A percentile compares a stretch with the other conserved stretches of the same genome.
These are phyloP conservation scores for Ogataea hybrid DNA, from an alignment of 1,139 yeast genomes.

Conservation along the genomic window DNA sequence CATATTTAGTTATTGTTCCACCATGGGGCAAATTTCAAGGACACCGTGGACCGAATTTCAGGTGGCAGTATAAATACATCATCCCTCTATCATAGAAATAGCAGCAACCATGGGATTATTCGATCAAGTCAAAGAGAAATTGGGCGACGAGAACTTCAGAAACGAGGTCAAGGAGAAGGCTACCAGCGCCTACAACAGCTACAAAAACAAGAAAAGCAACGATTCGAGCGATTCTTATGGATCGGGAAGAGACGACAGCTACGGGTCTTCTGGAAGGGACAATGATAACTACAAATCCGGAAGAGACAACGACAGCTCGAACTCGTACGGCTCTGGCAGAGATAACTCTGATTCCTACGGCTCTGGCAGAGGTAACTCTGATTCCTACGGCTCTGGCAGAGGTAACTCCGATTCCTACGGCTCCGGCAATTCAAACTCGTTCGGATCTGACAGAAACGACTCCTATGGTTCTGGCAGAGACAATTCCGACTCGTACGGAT, in stretches of 20 bases:
- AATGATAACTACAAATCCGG: too few species aligned
- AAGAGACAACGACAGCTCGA: too few species aligned
- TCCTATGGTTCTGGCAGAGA: too few species aligned
- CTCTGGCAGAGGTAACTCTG: background rate
- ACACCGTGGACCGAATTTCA: slow-evolving; percentile 5
- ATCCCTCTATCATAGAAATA: background rate
- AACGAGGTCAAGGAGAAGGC: slow-evolving; percentile 25
- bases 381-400: slow-evolving; percentile 6
- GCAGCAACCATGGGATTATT: slow-evolving; percentile 31
- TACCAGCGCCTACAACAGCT: slow-evolving; percentile 21
- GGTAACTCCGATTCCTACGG: too few species aligned
- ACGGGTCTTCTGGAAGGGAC: slow-evolving; percentile 8
- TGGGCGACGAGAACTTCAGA: slow-evolving; percentile 25
- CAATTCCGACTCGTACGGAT: slow-evolving; percentile 1
- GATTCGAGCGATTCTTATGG: slow-evolving; percentile 21
- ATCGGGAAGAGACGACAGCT: slow-evolving; percentile 13
- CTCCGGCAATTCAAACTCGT: too few species aligned
- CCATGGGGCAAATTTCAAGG: slow-evolving; percentile 4
- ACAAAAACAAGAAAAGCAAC: slow-evolving; percentile 20
- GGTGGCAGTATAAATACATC: slow-evolving; percentile 5
- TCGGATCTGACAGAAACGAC: too few species aligned
- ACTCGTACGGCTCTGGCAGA: background rate
- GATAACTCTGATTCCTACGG: background rate
- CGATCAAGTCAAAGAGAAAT: slow-evolving; percentile 28
- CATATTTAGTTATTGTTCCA: background rate